Base-by-base conservation (phyloP, 2,329 filamentous ascomycete genomes). In the Alternaria sp. region DNA sequence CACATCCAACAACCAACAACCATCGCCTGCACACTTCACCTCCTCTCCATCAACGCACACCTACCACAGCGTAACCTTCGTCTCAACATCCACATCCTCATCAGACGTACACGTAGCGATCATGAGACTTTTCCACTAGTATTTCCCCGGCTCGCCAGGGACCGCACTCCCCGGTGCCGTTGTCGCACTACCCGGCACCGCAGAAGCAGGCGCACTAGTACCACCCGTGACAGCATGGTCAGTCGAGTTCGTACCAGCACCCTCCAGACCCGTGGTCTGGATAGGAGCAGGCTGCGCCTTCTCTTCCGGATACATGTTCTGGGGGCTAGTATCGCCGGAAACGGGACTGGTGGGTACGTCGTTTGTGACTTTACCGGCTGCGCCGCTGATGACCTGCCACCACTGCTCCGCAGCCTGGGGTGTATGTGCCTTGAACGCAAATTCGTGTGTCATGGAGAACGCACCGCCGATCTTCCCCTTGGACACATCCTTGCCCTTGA, bases 401-500 rank as follows among this genome's bases (percentile, higher is more conserved):
- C 95, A 98, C 79, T 93, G 92, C 80, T 91, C 85, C 0, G 95
- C 94, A 68, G 97, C 93, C 26, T 87, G 85, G 3, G 92, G 80
- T 1, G 92, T 93, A 80, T 94, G 91, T 0, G 94, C 94, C 83
- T 96, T 96, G 88, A 97, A 97, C 28, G 87, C 83, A 41, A 96
- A 85, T 81, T 98, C 95, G 44, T 93, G 89, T 25, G 83, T 88
- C 69, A 94, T 92, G 51, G 91, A 88, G 69, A 97, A 87, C 77
- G 93, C 95, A 83, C 90, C 91, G 74, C 90, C 90, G 67, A 97
- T 82, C 67, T 91, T 92, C 64, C 86, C 85, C 77, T 92, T 92
- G 74, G 90, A 91, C 60, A 90, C 88, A 78, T 99, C 94, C 81
- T 98, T 98, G 80, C 96, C 96, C 84, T 97, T 97, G 80, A 99